These are phyloP conservation scores for Tolypocladium inflatum DNA, from an alignment of 2,329 filamentous ascomycete species.

Conservation along the genomic window DNA sequence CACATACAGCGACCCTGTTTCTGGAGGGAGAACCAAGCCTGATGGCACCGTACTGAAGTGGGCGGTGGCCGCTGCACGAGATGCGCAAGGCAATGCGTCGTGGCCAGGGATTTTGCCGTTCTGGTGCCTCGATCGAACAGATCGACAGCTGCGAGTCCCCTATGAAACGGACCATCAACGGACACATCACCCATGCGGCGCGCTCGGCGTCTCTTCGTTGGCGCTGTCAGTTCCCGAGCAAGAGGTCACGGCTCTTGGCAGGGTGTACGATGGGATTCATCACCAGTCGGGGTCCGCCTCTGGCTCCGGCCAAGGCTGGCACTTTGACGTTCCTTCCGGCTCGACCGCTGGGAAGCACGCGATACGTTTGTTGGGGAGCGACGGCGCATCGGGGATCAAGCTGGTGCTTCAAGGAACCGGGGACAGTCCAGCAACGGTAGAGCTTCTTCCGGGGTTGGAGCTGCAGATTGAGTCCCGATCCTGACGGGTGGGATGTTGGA, in stretches of 20 bases:
- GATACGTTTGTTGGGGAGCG: not conserved
- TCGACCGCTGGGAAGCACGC: constrained; percentile 4
- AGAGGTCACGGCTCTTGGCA: constrained; percentile 8
- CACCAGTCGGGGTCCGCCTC: not conserved
- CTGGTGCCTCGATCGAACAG: constrained; percentile 56
- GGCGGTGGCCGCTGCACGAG: constrained; percentile 40
- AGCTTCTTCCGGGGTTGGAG: constrained; percentile 9
- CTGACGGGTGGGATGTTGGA: too few relatives aligned
- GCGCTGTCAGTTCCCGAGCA: constrained; percentile 22
- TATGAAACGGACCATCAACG: constrained; percentile 13
- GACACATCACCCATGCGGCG: constrained; percentile 39
- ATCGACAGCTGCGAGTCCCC: constrained; percentile 45
- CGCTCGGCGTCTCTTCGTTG: constrained; percentile 38
- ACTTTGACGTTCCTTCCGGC: constrained; percentile 6
- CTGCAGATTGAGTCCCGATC: constrained; percentile 6
- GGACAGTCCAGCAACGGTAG: constrained; percentile 8
- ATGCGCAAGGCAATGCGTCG: constrained; percentile 10
- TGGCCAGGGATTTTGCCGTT: constrained; percentile 48
- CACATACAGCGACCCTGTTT: constrained; percentile 36
- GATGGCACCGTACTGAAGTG: constrained; percentile 51
- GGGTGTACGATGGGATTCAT: constrained; percentile 20
- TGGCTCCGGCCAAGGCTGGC: not conserved
- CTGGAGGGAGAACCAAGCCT: constrained; percentile 43
- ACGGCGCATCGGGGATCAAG: constrained; percentile 3
- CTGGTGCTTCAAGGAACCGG: constrained; percentile 6